Conservation (phyloP, 345 rosid species). For the Euphorbia pulcherrima region DNA sequence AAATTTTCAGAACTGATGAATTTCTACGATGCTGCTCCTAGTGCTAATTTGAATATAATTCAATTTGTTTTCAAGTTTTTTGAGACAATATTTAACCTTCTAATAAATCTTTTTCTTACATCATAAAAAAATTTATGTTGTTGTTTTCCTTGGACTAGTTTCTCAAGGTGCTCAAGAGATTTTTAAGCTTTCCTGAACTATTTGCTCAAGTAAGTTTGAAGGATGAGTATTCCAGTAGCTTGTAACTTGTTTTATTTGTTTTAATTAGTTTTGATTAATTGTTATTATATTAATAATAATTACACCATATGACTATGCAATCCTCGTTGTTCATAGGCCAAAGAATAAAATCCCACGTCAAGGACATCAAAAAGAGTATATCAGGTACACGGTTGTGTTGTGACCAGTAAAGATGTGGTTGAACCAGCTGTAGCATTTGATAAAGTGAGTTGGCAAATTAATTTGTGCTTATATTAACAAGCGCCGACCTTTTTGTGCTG, state of each 20-base stretch:
- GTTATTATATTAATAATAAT: not conserved
- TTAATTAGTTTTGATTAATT: not conserved
- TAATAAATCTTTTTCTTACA: not conserved
- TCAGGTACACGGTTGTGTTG: constrained; percentile 81
- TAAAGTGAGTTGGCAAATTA: constrained; percentile 43
- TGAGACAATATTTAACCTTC: not conserved
- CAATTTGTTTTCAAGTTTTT: no score
- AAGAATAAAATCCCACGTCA: constrained; percentile 26
- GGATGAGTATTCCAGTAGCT: not conserved
- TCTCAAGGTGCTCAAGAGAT: constrained; percentile 89
- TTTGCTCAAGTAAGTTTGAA: constrained; percentile 47
- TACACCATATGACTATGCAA: constrained; percentile 1
- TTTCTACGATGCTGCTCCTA: not conserved
- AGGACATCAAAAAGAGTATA: constrained; percentile 55
- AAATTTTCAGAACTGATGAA: not conserved
- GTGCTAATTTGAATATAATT: not conserved
- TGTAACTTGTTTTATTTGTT: no score
- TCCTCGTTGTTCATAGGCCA: constrained; percentile 37
- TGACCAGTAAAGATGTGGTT: constrained; percentile 79
- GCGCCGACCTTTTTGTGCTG: no score
- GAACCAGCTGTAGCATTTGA: constrained; percentile 61
- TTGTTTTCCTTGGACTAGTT: constrained; percentile 36
- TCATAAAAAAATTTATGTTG: not conserved
- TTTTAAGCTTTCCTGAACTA: constrained; percentile 78
- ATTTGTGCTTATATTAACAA: not conserved